Evolutionary conservation across 2,329 filamentous ascomycete species (phyloP).

Genomic region (Beauveria pseudobassiana): DNA sequence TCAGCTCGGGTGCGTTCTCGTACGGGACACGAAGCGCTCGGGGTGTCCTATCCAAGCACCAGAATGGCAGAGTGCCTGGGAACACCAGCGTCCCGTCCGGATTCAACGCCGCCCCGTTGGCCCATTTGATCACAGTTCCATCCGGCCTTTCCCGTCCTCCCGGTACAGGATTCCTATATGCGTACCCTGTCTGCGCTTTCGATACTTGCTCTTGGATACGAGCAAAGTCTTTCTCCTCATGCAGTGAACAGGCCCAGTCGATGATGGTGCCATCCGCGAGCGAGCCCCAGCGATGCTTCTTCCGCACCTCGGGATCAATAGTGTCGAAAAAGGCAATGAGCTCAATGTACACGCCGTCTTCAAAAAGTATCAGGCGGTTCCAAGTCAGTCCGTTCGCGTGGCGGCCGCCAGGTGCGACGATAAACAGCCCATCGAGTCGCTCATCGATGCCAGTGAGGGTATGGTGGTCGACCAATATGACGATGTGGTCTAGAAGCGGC

Average conservation of each 20-base stretch:
- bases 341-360: conserved; percentile 60
- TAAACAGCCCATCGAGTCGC: conserved; percentile 47
- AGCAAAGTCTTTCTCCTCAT: conserved; percentile 26
- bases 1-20: conserved; percentile 17
- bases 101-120: conserved; percentile 38
- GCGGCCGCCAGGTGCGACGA: conserved; percentile 50
- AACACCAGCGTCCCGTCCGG: conserved; percentile 19
- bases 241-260: conserved; percentile 52
- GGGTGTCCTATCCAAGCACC: conserved; percentile 55
- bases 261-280: conserved; percentile 42
- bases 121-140: conserved; percentile 51
- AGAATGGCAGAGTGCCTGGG: conserved; percentile 53
- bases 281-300: conserved; percentile 51
- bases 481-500: conserved; percentile 51
- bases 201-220: conserved; percentile 30
- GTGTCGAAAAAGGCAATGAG: conserved; percentile 53
- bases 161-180: conserved; percentile 39
- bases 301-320: conserved; percentile 29
- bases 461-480: conserved; percentile 51
- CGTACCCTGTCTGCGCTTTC: conserved; percentile 25
- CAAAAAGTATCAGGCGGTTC: conserved; percentile 55
- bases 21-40: conserved; percentile 48
- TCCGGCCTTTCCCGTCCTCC: conserved; percentile 50
- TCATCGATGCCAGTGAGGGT: conserved; percentile 39
- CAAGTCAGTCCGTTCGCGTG: conserved; percentile 54